A percentile compares a stretch with the other conserved stretches of the same genome.
phyloP scores from a whole-genome alignment of 306 rosid species.

The Rubus parviflorus region DNA sequence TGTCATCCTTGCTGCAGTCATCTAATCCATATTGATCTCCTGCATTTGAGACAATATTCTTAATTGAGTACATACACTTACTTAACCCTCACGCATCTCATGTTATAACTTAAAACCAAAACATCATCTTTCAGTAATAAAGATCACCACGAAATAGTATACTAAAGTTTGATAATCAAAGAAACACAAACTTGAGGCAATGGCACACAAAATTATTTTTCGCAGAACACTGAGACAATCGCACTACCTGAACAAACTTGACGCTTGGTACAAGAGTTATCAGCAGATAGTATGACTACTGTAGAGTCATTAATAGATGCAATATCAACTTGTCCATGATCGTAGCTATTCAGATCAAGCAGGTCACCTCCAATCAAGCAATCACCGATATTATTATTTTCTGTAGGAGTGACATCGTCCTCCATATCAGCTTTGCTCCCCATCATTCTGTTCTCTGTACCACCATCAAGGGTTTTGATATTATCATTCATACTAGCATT shows the following conservation, averaged over 20 bases:
- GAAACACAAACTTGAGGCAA: neutral
- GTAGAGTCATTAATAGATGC: neutral
- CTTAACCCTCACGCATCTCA: neutral
- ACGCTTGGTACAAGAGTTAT: neutral
- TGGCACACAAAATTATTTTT: too few relatives aligned
- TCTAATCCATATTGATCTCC: neutral
- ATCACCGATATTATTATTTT: neutral
- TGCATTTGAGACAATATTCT: constrained; percentile 2
- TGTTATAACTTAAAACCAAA: neutral
- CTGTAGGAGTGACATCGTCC: neutral
- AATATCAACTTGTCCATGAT: neutral
- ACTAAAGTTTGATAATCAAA: neutral
- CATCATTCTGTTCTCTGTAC: too few relatives aligned
- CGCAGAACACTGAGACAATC: neutral
- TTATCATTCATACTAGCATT: neutral
- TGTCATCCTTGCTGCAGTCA: neutral
- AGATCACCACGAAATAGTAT: neutral
- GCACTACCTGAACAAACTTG: constrained; percentile 2
- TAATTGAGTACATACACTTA: neutral
- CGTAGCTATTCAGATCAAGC: neutral
- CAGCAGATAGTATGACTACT: neutral
- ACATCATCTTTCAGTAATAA: neutral
- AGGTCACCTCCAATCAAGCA: neutral
- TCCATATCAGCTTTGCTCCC: neutral
- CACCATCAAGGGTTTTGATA: neutral